phyloP scores from a whole-genome alignment of 257 asterid genomes.

The Lantana camara region DNA sequence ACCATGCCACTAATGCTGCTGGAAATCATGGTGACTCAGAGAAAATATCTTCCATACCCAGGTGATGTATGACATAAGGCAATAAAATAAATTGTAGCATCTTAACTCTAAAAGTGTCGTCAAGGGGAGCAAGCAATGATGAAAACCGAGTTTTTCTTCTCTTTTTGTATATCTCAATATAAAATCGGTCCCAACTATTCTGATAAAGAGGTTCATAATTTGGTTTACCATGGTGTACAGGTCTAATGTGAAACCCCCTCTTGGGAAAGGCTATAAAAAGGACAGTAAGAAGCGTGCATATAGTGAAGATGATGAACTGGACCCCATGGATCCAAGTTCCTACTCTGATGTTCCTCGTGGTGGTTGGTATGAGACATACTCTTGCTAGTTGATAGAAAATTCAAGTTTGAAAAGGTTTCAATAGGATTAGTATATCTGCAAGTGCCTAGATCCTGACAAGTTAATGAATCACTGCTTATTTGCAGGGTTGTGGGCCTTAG shows the following conservation, averaged over 20 bases:
- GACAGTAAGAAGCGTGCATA: constrained; percentile 72
- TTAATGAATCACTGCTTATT: constrained; percentile 24
- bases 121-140: too few species aligned
- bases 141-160: neutral
- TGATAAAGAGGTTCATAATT: constrained; percentile 19
- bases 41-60: constrained; percentile 45
- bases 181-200: constrained; percentile 1
- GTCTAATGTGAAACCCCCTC: constrained; percentile 79
- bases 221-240: constrained; percentile 53
- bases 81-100: neutral
- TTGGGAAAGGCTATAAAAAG: constrained; percentile 67
- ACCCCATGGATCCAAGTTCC: constrained; percentile 99
- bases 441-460: too few species aligned
- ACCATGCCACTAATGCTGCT: constrained; percentile 41
- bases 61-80: constrained; percentile 35
- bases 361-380: constrained; percentile 72
- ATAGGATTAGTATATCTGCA: too few species aligned
- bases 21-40: constrained; percentile 45
- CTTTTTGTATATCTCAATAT: constrained; percentile 1
- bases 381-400: neutral
- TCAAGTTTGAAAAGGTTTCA: constrained; percentile 15
- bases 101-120: too few species aligned
- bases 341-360: constrained; percentile 99
- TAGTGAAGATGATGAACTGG: constrained; percentile 87
- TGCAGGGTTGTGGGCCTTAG: constrained; percentile 98